These are phyloP conservation scores for Pseudomonodictys pantanalensis DNA, from an alignment of 495 filamentous ascomycete genomes.

Conservation along the genomic window DNA sequence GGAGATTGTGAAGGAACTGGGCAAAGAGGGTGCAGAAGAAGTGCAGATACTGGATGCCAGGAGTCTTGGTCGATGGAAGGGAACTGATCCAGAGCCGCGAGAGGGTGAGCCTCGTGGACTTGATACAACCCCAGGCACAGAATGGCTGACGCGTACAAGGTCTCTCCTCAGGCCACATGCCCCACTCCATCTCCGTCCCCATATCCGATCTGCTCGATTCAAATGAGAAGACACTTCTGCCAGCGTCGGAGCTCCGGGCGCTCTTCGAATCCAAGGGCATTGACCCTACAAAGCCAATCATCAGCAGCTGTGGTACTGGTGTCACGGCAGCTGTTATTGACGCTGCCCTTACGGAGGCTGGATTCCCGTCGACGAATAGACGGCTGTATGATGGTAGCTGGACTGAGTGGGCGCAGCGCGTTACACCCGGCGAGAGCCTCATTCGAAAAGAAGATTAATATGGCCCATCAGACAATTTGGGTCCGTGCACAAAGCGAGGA, in stretches of 20 bases:
- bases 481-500: background rate
- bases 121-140: background rate
- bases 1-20: conserved; percentile 67
- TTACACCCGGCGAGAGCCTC: background rate
- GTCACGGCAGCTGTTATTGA: conserved; percentile 94
- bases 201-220: conserved; percentile 78
- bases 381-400: conserved; percentile 94
- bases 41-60: conserved; percentile 91
- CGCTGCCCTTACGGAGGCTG: conserved; percentile 76
- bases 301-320: conserved; percentile 87
- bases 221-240: conserved; percentile 73
- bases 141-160: conserved; percentile 37
- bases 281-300: conserved; percentile 78
- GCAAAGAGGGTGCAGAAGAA: conserved; percentile 74
- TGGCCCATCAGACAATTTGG: background rate
- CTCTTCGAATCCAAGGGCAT: conserved; percentile 76
- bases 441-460: background rate
- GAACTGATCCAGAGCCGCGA: conserved; percentile 82
- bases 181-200: conserved; percentile 79
- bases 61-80: conserved; percentile 72
- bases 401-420: conserved; percentile 53
- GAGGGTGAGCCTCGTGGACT: conserved; percentile 44
- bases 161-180: conserved; percentile 88
- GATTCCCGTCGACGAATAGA: conserved; percentile 60
- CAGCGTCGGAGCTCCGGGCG: conserved; percentile 64